phyloP scores from a whole-genome alignment of 2,329 filamentous ascomycete species.

The Colletotrichum godetiae region DNA sequence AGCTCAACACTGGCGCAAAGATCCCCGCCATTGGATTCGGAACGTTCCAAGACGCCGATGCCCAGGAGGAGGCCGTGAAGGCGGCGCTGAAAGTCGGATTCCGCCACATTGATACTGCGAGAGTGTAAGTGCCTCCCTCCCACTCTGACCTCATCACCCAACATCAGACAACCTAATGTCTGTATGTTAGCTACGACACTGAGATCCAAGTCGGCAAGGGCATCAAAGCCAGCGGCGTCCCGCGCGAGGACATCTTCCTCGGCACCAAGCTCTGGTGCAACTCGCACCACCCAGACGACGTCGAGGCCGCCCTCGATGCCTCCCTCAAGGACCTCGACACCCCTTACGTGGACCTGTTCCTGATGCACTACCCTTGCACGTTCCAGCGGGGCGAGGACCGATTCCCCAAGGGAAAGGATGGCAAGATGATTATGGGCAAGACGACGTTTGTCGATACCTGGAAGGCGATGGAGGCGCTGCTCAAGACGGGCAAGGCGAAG shows the following conservation, averaged over 20 bases:
- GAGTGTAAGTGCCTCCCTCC: conserved; percentile 2
- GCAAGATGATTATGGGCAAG: conserved; percentile 38
- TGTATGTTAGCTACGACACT: conserved; percentile 20
- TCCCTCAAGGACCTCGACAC: neutral
- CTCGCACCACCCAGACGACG: conserved; percentile 39
- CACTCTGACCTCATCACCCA: neutral
- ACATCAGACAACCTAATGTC: neutral
- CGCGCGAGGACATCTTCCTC: conserved; percentile 44
- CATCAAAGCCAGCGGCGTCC: conserved; percentile 40
- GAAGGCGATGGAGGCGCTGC: conserved; percentile 45
- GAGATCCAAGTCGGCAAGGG: conserved; percentile 38
- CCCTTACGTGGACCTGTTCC: neutral
- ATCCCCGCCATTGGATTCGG: conserved; percentile 46
- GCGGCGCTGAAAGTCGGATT: conserved; percentile 44
- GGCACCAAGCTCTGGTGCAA: conserved; percentile 47
- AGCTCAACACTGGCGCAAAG: conserved; percentile 40
- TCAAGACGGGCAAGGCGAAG: conserved; percentile 40
- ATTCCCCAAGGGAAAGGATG: conserved; percentile 36
- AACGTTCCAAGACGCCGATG: conserved; percentile 44
- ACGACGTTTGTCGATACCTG: conserved; percentile 43
- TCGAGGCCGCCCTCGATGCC: neutral
- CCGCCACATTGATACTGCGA: conserved; percentile 49
- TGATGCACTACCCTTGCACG: neutral
- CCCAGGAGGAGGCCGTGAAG: conserved; percentile 40
- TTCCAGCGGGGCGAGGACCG: neutral